Evolutionary conservation across 2,329 filamentous ascomycete species (phyloP).

Genomic region (Myriosclerotinia duriaeana): DNA sequence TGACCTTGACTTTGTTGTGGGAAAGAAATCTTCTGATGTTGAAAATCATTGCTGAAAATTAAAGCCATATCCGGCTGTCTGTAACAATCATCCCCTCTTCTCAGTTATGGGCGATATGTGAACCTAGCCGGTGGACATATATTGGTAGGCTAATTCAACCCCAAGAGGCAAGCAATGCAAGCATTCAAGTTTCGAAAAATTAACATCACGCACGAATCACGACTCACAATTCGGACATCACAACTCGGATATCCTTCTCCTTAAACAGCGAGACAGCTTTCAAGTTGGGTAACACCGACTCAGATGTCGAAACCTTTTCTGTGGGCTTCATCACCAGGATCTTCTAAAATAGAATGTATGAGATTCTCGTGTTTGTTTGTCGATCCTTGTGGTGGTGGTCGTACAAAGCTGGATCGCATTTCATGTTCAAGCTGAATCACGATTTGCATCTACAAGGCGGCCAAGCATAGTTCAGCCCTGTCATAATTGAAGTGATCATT

Average conservation of each 20-base stretch:
- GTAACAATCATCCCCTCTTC: slow-evolving; percentile 10
- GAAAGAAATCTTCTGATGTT: neutral
- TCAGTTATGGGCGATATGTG: slow-evolving; percentile 10
- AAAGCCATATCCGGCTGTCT: neutral
- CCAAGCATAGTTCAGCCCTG: slow-evolving; percentile 11
- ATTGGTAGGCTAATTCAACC: neutral
- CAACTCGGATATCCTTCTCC: neutral
- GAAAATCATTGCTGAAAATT: slow-evolving; percentile 6
- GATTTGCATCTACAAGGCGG: neutral
- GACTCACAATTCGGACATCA: neutral
- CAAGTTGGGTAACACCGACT: neutral
- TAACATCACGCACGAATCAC: neutral
- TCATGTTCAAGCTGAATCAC: slow-evolving; percentile 11
- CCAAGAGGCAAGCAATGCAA: slow-evolving; percentile 2
- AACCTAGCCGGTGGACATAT: neutral
- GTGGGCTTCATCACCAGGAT: neutral
- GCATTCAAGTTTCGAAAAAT: slow-evolving; percentile 5
- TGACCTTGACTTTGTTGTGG: neutral
- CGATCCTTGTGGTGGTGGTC: slow-evolving; percentile 2
- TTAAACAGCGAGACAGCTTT: neutral
- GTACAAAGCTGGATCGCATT: slow-evolving; percentile 6
- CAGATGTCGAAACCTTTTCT: neutral
- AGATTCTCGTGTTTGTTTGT: neutral
- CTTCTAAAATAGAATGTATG: neutral
- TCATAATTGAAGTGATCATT: neutral